A percentile compares a stretch with the other conserved stretches of the same genome.
These are phyloP conservation scores for Ustilago sp. DNA, from an alignment of 1,284 basidiomycete genomes.

Conservation along the genomic window DNA sequence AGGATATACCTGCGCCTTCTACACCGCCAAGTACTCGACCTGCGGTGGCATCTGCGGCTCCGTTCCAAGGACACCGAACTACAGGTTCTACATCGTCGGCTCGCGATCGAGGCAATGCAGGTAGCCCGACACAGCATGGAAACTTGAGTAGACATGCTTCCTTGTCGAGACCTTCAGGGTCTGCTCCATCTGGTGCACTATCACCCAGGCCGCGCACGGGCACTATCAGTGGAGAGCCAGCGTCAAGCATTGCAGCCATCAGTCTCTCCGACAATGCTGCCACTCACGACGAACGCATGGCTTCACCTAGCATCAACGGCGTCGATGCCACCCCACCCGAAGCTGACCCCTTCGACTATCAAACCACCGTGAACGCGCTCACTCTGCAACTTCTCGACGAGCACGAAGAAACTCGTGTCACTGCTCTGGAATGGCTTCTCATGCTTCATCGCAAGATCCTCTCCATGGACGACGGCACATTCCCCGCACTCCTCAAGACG, in stretches of 20 bases:
- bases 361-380: conserved; percentile 88
- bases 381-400: conserved; percentile 95
- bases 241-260: conserved; percentile 19
- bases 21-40: conserved; percentile 70
- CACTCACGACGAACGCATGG: conserved; percentile 17
- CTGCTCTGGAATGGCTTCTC: conserved; percentile 95
- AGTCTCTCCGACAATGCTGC: conserved; percentile 17
- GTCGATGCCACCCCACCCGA: conserved; percentile 8
- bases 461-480: conserved; percentile 95
- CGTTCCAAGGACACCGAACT: conserved; percentile 58
- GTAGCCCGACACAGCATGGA: conserved; percentile 30
- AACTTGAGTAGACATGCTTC: conserved; percentile 20
- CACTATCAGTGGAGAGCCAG: conserved; percentile 23
- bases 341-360: conserved; percentile 88
- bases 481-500: conserved; percentile 93
- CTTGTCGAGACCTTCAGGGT: conserved; percentile 17
- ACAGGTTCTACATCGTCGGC: conserved; percentile 25
- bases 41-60: conserved; percentile 70
- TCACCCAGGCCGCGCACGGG: conserved; percentile 31
- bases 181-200: conserved; percentile 11
- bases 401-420: conserved; percentile 94
- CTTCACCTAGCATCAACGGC: conserved; percentile 11
- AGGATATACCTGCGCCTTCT: conserved; percentile 80
- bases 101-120: conserved; percentile 23
- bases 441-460: conserved; percentile 99